phyloP scores from a whole-genome alignment of 495 filamentous ascomycete genomes.

The Trichoderma erinaceum region DNA sequence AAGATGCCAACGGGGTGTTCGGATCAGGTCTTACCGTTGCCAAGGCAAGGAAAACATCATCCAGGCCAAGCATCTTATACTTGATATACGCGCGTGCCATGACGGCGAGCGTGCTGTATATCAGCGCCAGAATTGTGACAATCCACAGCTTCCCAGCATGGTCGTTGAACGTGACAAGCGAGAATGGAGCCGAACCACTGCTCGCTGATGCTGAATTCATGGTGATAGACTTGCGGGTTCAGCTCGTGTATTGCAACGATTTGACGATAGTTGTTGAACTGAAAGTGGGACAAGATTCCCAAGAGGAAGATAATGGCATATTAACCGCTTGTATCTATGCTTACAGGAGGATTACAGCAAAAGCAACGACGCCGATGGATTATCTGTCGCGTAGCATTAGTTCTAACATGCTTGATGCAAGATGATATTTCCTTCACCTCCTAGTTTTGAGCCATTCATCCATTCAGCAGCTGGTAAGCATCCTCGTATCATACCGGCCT shows the following conservation, averaged over 20 bases:
- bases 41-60: not conserved
- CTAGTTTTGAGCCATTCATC: no score
- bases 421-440: no score
- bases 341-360: no score
- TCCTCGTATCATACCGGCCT: no score
- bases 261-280: not conserved
- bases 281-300: no score
- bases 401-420: no score
- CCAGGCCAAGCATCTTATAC: not conserved
- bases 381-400: no score
- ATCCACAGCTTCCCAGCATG: not conserved
- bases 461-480: no score
- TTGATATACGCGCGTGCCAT: not conserved
- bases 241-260: not conserved
- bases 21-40: not conserved
- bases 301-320: no score
- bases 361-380: no score
- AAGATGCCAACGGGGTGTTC: not conserved
- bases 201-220: not conserved
- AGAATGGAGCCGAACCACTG: not conserved
- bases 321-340: no score
- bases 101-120: not conserved
- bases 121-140: not conserved
- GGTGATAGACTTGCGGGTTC: not conserved
- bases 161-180: not conserved